These are phyloP conservation scores for Tulasnella sp. DNA, from an alignment of 768 basidiomycete species.

Conservation along the genomic window DNA sequence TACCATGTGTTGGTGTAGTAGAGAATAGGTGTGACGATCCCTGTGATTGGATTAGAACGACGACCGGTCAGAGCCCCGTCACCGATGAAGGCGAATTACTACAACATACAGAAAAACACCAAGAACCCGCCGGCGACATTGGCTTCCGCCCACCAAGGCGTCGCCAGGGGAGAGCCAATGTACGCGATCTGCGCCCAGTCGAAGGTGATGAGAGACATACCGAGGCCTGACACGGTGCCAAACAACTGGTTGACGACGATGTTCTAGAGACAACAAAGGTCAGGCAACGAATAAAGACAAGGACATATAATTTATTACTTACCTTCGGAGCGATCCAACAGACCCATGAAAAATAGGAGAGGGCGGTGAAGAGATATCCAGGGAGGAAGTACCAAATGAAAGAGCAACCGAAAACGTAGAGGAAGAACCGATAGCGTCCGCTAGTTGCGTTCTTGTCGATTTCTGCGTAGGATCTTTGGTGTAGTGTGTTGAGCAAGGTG, in stretches of 20 bases:
- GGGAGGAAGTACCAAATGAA: slow-evolving; percentile 63
- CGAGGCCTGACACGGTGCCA: slow-evolving; percentile 21
- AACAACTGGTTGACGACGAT: neutral
- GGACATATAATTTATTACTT: slow-evolving; percentile 21
- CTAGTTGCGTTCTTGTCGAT: slow-evolving; percentile 58
- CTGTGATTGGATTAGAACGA: neutral
- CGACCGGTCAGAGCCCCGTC: neutral
- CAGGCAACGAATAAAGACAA: slow-evolving; percentile 20
- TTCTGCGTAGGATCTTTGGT: slow-evolving; percentile 50
- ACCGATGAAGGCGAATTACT: neutral
- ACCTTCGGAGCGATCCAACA: slow-evolving; percentile 70
- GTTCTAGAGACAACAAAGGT: neutral
- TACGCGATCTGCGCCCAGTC: slow-evolving; percentile 24
- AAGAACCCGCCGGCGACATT: slow-evolving; percentile 21
- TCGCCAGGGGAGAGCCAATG: slow-evolving; percentile 21
- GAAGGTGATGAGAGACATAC: slow-evolving; percentile 24
- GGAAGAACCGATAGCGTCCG: slow-evolving; percentile 70
- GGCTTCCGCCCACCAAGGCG: slow-evolving; percentile 23
- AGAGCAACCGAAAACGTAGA: slow-evolving; percentile 44
- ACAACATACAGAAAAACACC: slow-evolving; percentile 1
- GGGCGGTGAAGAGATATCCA: slow-evolving; percentile 61
- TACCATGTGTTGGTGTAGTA: slow-evolving; percentile 4
- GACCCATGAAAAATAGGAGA: slow-evolving; percentile 81
- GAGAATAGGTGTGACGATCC: neutral
- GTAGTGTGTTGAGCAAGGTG: slow-evolving; percentile 66